A percentile compares a stretch with the other conserved stretches of the same genome.
These are phyloP conservation scores for Paraphoma chrysanthemicola DNA, from an alignment of 2,329 filamentous ascomycete genomes.

Conservation along the genomic window DNA sequence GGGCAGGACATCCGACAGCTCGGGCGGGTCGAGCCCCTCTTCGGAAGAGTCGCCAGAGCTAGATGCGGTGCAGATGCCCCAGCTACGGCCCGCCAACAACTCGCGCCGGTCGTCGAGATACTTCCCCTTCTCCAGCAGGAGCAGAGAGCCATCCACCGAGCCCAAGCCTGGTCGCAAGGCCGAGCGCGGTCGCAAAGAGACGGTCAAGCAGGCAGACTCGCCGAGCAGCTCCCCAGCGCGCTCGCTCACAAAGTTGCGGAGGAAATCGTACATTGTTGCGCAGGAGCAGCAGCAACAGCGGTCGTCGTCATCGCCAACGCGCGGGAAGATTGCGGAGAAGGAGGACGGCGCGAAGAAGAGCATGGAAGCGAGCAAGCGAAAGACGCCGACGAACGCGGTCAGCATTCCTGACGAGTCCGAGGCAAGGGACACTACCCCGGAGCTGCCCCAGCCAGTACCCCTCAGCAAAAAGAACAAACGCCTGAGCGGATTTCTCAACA, in stretches of 20 bases:
- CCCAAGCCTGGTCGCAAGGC: constrained; percentile 34
- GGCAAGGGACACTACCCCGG: constrained; percentile 28
- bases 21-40: constrained; percentile 54
- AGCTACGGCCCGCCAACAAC: constrained; percentile 36
- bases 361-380: constrained; percentile 32
- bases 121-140: constrained; percentile 43
- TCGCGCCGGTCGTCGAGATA: constrained; percentile 47
- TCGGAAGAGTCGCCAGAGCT: constrained; percentile 44
- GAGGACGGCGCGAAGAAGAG: constrained; percentile 24
- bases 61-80: constrained; percentile 36
- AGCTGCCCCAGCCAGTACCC: constrained; percentile 26
- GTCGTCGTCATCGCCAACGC: constrained; percentile 21
- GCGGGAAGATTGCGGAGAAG: constrained; percentile 23
- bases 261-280: constrained; percentile 46
- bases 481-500: constrained; percentile 41
- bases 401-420: constrained; percentile 42
- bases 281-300: constrained; percentile 25
- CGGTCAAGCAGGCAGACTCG: constrained; percentile 31
- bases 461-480: constrained; percentile 46
- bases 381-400: constrained; percentile 24
- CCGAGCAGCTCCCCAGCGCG: constrained; percentile 37
- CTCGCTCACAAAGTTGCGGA: constrained; percentile 41
- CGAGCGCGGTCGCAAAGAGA: constrained; percentile 34
- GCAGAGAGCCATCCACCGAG: constrained; percentile 40
- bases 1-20: constrained; percentile 47